Base-by-base conservation (phyloP, 2,329 filamentous ascomycete genomes). In the Penicillium hesseltinei region DNA sequence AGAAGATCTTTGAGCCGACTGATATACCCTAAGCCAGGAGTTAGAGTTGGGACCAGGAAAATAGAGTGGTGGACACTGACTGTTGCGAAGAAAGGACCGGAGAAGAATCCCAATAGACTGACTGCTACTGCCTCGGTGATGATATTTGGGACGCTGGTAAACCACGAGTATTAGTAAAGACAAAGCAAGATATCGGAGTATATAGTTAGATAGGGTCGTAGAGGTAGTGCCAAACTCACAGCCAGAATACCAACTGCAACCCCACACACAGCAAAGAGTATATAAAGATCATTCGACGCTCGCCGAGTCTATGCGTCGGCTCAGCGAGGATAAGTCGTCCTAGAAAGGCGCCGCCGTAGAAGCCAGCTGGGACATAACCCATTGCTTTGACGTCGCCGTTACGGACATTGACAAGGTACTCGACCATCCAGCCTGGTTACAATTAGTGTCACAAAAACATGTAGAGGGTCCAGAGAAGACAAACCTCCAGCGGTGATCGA, bases 291-390 rank as follows among this genome's bases (percentile, higher is more conserved):
- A 87, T 86, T 4, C 76, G 75, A 19, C 81, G 76, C 61, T 87
- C 83, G 0, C 86, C 86, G 19, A 81, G 80, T 0, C 83, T 76
- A 66, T 85, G 80, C 0, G 81, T 86, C 0, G 84, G 83, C 60
- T 88, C 85, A 0, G 83, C 81, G 0, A 87, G 76, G 0, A 86
- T 53, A 0, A 87, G 60, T 5, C 85, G 74, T 0, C 85, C 84
- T 0, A 87, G 75, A 4, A 87, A 75, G 0, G 77, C 75, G 0
- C 85, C 85, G 2, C 83, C 85, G 46, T 80, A 85, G 62, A 83
- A 84, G 3, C 84, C 85, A 0, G 84, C 81, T 0, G 84, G 82
- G 0, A 88, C 81, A 51, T 88, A 88, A 0, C 85, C 85, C 70
- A 86, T 82, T 19, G 81, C 74, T 0, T 81, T 75, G 0, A 88